Evolutionary conservation across 2,329 filamentous ascomycete species (phyloP), one percentile per base, ranked within the genome.

Genomic region (Cercospora canescens): DNA sequence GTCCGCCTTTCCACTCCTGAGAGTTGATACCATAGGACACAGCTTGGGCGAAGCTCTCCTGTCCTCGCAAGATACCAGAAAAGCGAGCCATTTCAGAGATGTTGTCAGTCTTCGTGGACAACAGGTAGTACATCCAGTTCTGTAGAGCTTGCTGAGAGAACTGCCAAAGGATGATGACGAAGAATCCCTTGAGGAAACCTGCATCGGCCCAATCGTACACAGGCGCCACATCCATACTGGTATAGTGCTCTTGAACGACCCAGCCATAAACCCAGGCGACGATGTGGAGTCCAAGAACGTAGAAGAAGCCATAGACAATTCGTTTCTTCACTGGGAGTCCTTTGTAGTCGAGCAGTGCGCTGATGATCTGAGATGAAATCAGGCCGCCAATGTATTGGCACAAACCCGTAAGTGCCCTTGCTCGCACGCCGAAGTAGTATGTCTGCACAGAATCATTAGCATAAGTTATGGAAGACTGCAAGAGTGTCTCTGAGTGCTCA

Each of bases 51-150:
- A 82, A 82, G 64, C 79, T 81, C 66, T 83, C 81, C 52, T 83
- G 80, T 0, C 81, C 81, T 8, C 81, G 73, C 4, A 83, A 69
- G 82, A 62, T 79, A 54, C 81, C 81, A 6, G 80, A 78, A 16
- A 81, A 78, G 1, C 81, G 77, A 52, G 70, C 72, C 18, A 85
- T 73, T 67, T 87, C 84, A 0, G 84, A 84, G 64, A 86, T 85
- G 58, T 86, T 85, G 60, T 86, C 82, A 0, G 84, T 86, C 76
- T 82, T 86, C 5, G 81, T 85, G 0, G 84, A 82, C 1, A 87
- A 75, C 18, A 87, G 76, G 69, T 86, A 87, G 67, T 87, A 87
- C 0, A 87, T 76, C 83, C 83, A 86, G 62, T 86, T 87, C 71
- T 87, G 84, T 21, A 86, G 72, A 0, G 82, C 77, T 70, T 87